These are phyloP conservation scores for Pestalotiopsis fici DNA, from an alignment of 2,329 filamentous ascomycete genomes.

Conservation along the genomic window DNA sequence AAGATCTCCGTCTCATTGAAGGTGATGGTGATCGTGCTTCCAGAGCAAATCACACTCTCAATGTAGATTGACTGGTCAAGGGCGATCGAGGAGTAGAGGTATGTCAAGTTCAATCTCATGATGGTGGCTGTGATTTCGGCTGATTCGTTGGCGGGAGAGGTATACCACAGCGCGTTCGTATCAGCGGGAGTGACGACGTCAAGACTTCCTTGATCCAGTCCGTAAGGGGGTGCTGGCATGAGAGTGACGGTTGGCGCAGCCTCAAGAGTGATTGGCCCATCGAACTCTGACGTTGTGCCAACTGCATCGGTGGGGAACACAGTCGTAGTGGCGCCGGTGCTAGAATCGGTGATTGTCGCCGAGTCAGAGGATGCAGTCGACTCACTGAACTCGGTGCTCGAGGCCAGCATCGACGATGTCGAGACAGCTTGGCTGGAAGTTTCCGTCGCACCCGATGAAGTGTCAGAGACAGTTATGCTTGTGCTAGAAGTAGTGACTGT, in stretches of 20 bases:
- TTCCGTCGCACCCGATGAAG: neutral
- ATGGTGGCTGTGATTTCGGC: neutral
- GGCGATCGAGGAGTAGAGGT: neutral
- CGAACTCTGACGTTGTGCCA: neutral
- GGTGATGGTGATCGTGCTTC: neutral
- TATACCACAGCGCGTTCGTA: neutral
- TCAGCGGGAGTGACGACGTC: conserved; percentile 1
- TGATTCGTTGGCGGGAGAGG: neutral
- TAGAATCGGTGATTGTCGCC: neutral
- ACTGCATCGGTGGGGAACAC: neutral
- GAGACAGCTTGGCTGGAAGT: neutral
- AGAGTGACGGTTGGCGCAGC: neutral
- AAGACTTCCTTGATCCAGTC: neutral
- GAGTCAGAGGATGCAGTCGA: neutral
- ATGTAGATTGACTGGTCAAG: conserved; percentile 1
- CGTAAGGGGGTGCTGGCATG: neutral
- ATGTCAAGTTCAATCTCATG: neutral
- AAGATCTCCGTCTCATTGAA: neutral
- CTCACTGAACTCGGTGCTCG: neutral
- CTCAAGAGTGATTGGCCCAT: neutral
- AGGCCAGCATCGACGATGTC: neutral
- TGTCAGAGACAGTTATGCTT: neutral
- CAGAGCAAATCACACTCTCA: neutral
- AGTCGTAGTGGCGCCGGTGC: neutral
- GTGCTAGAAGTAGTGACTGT: neutral